Base-by-base conservation (phyloP, 1,139 yeast genomes). In the Suhomyces anneliseae region DNA sequence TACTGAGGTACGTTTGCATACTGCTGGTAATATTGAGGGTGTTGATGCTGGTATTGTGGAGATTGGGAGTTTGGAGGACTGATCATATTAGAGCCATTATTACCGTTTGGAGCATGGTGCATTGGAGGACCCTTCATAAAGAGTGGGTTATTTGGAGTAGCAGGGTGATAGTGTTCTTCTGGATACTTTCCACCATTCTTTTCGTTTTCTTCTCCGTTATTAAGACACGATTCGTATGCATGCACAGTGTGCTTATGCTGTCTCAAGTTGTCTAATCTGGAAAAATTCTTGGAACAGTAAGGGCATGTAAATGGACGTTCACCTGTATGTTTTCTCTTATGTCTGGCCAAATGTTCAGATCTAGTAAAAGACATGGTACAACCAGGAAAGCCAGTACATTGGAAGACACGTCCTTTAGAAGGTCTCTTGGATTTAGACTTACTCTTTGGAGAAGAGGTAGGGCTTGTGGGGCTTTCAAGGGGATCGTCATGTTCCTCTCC, bases 201-300 rank as follows among this genome's bases (percentile, higher is more conserved):
- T 44, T 36, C 44, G 35, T 35, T 44, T 10, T 38, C 43, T 34
- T 41, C 44, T 37, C 12, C 45, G 19, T 36, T 41, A 35, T 48
- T 48, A 24, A 52, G 48, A 32, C 42, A 54, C 14, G 54, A 78
- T 58, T 87, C 90, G 64, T 83, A 84, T 32, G 95, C 90, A 64
- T 90, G 97, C 11, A 90, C 97, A 0, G 97, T 88, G 61, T 90
- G 96, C 53, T 87, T 86, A 66, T 92, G 97, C 67, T 92, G 98
- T 49, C 97, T 79, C 53, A 92, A 74, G 62, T 92, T 92, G 66
- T 92, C 98, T 53, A 90, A 71, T 41, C 97, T 76, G 29, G 93
- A 84, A 62, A 92, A 92, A 60, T 84, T 81, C 58, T 90, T 83
- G 39, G 83, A 76, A 66, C 98, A 92, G 59, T 77, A 81, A 43